phyloP scores from a whole-genome alignment of 257 asterid species.

The Thymus quinquecostatus region DNA sequence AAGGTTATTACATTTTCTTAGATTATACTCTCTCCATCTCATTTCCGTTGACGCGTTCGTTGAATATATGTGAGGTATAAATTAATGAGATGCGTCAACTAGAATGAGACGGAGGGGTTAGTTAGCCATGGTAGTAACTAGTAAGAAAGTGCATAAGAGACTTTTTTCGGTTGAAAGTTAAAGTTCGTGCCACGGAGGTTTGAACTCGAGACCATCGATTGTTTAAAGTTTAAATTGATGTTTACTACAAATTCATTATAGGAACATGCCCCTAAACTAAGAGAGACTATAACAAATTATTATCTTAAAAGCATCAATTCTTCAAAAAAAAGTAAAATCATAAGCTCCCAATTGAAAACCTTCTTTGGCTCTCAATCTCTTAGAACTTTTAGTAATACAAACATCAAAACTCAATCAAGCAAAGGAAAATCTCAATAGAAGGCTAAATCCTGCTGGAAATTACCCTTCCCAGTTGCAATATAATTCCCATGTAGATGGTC shows the following conservation, averaged over 20 bases:
- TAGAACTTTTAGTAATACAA: background rate
- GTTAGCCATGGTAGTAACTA: background rate
- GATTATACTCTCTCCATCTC: background rate
- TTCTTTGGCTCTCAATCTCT: slow-evolving; percentile 43
- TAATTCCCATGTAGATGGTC: slow-evolving; percentile 44
- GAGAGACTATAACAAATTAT: slow-evolving; percentile 14
- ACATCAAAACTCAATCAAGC: background rate
- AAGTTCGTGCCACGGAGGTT: too few species aligned
- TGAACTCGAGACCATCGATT: too few species aligned
- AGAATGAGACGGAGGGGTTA: too few species aligned
- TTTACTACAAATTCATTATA: background rate
- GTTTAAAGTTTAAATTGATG: background rate
- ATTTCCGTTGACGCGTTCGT: too few species aligned
- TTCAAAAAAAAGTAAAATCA: slow-evolving; percentile 1
- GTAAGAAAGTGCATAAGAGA: background rate
- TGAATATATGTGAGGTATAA: too few species aligned
- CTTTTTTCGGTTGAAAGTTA: background rate
- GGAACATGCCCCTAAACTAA: slow-evolving; percentile 15
- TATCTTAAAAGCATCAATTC: background rate
- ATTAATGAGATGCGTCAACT: too few species aligned
- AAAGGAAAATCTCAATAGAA: slow-evolving; percentile 32
- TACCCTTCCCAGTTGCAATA: slow-evolving; percentile 27
- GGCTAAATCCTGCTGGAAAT: slow-evolving; percentile 32
- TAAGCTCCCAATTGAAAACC: slow-evolving; percentile 38
- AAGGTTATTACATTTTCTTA: slow-evolving; percentile 7